Evolutionary conservation across 2,329 filamentous ascomycete genomes (phyloP).

Genomic region (Pyrenochaeta sp.): DNA sequence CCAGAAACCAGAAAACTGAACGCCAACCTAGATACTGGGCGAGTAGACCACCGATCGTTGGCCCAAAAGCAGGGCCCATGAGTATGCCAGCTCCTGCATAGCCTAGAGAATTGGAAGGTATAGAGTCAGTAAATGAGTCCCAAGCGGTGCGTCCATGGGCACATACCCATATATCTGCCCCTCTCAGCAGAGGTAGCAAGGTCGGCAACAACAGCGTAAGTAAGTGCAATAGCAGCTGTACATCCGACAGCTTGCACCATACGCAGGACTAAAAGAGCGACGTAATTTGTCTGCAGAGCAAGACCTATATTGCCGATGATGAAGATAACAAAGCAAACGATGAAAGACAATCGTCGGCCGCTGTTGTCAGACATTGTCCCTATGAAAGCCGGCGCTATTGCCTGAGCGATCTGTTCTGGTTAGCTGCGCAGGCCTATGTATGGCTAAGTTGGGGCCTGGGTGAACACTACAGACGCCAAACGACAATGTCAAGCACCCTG

Average conservation of each 20-base stretch:
- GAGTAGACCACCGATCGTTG: slow-evolving; percentile 45
- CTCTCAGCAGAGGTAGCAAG: slow-evolving; percentile 74
- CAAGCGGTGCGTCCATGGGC: background rate
- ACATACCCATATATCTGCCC: slow-evolving; percentile 69
- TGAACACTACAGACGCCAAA: background rate
- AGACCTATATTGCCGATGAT: slow-evolving; percentile 49
- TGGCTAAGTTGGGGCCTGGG: background rate
- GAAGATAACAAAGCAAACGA: slow-evolving; percentile 53
- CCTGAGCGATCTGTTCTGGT: slow-evolving; percentile 54
- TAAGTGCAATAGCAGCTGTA: slow-evolving; percentile 62
- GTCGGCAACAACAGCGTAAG: slow-evolving; percentile 76
- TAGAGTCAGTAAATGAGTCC: background rate
- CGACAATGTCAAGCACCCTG: background rate
- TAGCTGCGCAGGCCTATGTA: slow-evolving; percentile 3
- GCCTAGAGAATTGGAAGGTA: slow-evolving; percentile 45
- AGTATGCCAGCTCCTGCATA: slow-evolving; percentile 64
- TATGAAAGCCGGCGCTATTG: slow-evolving; percentile 61
- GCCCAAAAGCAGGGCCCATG: slow-evolving; percentile 44
- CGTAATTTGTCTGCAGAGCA: slow-evolving; percentile 48
- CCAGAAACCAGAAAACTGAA: slow-evolving; percentile 53
- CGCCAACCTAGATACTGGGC: slow-evolving; percentile 48
- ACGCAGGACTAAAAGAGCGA: slow-evolving; percentile 46
- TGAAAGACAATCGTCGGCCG: slow-evolving; percentile 61
- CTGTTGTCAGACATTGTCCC: slow-evolving; percentile 62
- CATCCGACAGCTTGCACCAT: slow-evolving; percentile 52